Conservation (phyloP, 2,329 filamentous ascomycete genomes). For the Colletotrichum costaricense region DNA sequence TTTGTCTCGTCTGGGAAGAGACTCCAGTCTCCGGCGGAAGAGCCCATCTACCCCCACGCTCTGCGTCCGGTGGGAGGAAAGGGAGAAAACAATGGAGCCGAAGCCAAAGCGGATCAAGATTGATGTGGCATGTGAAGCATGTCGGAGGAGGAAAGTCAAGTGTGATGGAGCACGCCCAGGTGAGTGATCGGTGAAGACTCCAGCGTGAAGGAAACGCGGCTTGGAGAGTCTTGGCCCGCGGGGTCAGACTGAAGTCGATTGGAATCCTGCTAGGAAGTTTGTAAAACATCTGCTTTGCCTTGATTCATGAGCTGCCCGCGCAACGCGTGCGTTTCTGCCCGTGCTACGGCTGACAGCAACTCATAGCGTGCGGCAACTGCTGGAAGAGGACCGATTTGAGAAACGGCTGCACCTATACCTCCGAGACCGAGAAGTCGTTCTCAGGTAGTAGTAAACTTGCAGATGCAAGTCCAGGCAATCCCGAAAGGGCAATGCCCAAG, state of each 20-base stretch:
- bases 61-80: not conserved
- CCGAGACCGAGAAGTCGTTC: conserved; percentile 20
- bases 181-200: conserved; percentile 36
- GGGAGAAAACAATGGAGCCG: conserved; percentile 29
- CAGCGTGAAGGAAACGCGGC: not conserved
- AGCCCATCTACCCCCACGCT: not conserved
- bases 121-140: conserved; percentile 55
- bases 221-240: not conserved
- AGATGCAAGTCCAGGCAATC: conserved; percentile 1
- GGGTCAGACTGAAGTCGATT: not conserved
- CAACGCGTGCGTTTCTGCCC: too few species aligned
- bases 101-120: conserved; percentile 55
- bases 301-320: too few species aligned
- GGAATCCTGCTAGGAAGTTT: not conserved
- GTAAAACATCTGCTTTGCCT: not conserved
- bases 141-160: conserved; percentile 53
- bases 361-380: conserved; percentile 46
- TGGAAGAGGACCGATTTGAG: conserved; percentile 43
- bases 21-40: not conserved
- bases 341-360: not conserved
- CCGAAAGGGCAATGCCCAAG: not conserved
- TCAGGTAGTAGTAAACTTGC: not conserved
- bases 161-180: conserved; percentile 54
- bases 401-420: conserved; percentile 44
- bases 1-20: not conserved